Evolutionary conservation across 2,329 filamentous ascomycete genomes (phyloP), one percentile per base, ranked within the genome.

Genomic region (Kalmusia sp.): DNA sequence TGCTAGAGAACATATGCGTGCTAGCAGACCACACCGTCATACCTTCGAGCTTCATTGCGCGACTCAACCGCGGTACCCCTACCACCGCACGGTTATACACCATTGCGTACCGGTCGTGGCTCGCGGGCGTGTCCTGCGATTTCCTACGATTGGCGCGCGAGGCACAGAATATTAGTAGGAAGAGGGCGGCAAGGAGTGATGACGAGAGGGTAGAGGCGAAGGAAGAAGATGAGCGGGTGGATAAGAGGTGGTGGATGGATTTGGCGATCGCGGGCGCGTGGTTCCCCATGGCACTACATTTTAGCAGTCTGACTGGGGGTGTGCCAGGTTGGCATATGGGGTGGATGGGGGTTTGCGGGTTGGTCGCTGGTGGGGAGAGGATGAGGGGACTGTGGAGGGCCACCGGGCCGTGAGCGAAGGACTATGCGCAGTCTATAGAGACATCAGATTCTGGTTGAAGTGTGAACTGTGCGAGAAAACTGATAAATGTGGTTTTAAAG

Each of bases 311-410:
- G 19, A 69, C 58, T 12, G 70, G 67, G 21, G 77, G 77, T 0
- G 51, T 79, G 19, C 77, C 77, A 0, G 76, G 76, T 2, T 78
- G 76, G 70, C 78, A 78, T 57, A 35, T 77, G 54, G 77, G 77
- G 1, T 63, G 70, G 45, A 78, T 79, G 76, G 77, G 77, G 0
- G 55, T 70, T 24, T 76, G 71, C 62, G 77, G 77, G 44, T 61
- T 71, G 34, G 64, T 78, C 25, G 77, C 76, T 15, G 76, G 76
- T 1, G 64, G 73, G 28, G 63, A 63, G 35, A 63, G 68, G 48
- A 52, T 61, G 14, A 67, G 59, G 48, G 65, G 63, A 19, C 41
- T 70, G 37, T 70, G 68, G 68, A 56, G 47, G 19, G 44, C 41
- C 24, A 57, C 54, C 17, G 31, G 19, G 22, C 35, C 27, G 22